Conservation (phyloP, 1,284 basidiomycete genomes). For the Melampsora americana region DNA sequence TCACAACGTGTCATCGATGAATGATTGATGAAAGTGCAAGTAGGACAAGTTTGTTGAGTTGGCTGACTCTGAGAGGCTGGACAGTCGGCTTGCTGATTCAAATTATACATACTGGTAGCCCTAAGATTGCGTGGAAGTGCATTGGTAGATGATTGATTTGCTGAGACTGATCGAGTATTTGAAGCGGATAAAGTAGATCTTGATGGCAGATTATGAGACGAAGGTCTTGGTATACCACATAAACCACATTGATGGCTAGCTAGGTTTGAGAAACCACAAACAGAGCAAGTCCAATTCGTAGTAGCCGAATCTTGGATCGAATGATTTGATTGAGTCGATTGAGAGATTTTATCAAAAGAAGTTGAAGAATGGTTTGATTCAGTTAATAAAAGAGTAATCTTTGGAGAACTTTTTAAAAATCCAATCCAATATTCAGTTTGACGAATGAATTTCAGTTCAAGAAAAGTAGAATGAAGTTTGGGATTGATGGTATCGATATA, state of each 20-base stretch:
- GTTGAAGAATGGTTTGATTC: slow-evolving; percentile 41
- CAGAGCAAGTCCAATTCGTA: slow-evolving; percentile 45
- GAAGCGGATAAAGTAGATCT: neutral
- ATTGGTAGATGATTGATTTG: neutral
- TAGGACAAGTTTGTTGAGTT: slow-evolving; percentile 65
- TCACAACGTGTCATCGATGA: slow-evolving; percentile 74
- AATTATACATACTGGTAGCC: neutral
- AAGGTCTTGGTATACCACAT: slow-evolving; percentile 28
- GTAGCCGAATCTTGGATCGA: slow-evolving; percentile 17
- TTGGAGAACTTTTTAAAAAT: slow-evolving; percentile 82
- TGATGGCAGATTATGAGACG: slow-evolving; percentile 5
- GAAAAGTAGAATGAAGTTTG: slow-evolving; percentile 58
- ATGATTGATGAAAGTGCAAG: slow-evolving; percentile 90
- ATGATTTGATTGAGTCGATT: slow-evolving; percentile 45
- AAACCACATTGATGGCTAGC: slow-evolving; percentile 21
- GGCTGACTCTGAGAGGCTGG: neutral
- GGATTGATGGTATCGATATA: slow-evolving; percentile 67
- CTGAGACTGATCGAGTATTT: neutral
- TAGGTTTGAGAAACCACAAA: slow-evolving; percentile 43
- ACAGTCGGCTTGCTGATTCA: neutral
- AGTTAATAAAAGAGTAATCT: slow-evolving; percentile 73
- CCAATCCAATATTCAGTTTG: slow-evolving; percentile 89
- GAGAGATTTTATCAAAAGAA: slow-evolving; percentile 12
- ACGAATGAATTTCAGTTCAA: slow-evolving; percentile 63
- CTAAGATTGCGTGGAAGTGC: neutral